Conservation (phyloP, 2,329 filamentous ascomycete species). For the Leptographium lundbergii region DNA sequence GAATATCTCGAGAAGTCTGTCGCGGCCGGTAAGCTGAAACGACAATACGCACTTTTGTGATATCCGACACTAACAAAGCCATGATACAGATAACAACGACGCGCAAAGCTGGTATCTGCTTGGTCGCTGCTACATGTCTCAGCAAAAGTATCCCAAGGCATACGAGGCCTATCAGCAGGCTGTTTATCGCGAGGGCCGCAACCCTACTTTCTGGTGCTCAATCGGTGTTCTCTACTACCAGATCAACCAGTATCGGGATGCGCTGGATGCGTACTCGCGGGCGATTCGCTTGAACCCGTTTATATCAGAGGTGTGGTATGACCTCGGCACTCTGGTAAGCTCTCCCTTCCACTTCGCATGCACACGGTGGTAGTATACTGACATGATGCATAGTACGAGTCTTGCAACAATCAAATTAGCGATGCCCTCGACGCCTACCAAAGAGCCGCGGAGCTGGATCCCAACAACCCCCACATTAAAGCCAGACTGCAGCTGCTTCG, state of each 20-base stretch:
- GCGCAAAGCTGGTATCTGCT: slow-evolving; percentile 98
- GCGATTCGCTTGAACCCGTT: slow-evolving; percentile 95
- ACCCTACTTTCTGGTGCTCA: slow-evolving; percentile 98
- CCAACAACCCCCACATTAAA: slow-evolving; percentile 89
- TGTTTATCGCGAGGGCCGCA: slow-evolving; percentile 92
- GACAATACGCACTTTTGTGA: no score
- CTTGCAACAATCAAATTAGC: slow-evolving; percentile 95
- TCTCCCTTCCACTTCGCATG: neutral
- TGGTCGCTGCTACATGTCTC: slow-evolving; percentile 97
- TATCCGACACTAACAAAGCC: slow-evolving; percentile 15
- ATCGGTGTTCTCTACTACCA: slow-evolving; percentile 98
- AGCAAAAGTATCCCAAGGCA: slow-evolving; percentile 96
- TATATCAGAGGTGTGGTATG: slow-evolving; percentile 99
- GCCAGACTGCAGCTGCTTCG: slow-evolving; percentile 81
- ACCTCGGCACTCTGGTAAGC: slow-evolving; percentile 82
- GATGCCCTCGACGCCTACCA: slow-evolving; percentile 95
- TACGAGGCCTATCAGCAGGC: slow-evolving; percentile 98
- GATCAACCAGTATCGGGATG: slow-evolving; percentile 98
- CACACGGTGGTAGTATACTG: neutral
- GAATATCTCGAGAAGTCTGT: slow-evolving; percentile 97
- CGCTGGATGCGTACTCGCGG: slow-evolving; percentile 90
- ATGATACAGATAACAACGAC: slow-evolving; percentile 65
- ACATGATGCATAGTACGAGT: slow-evolving; percentile 60
- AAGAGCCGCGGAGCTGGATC: slow-evolving; percentile 86
- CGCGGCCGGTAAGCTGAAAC: slow-evolving; percentile 55